phyloP scores from a whole-genome alignment of 495 filamentous ascomycete genomes.

The Extremus antarcticus region DNA sequence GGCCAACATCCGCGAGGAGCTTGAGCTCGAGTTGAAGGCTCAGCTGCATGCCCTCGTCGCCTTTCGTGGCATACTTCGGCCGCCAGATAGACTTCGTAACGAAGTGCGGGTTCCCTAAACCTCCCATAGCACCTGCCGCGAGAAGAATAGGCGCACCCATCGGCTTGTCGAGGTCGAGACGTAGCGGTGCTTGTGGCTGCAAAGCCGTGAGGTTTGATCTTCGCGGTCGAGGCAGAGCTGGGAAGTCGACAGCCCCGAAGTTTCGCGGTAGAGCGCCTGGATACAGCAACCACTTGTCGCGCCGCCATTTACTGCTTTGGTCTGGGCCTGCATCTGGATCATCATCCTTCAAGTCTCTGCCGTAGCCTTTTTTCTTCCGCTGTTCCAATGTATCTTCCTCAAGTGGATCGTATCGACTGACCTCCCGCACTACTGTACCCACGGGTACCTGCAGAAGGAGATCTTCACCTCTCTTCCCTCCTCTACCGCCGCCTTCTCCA shows the following conservation, averaged over 20 bases:
- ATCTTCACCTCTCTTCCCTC: constrained; percentile 76
- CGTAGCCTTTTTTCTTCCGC: constrained; percentile 25
- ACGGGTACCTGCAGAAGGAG: constrained; percentile 82
- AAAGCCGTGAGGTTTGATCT: constrained; percentile 45
- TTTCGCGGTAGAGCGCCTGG: constrained; percentile 52
- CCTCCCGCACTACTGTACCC: constrained; percentile 78
- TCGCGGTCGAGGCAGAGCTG: constrained; percentile 42
- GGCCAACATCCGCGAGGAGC: constrained; percentile 83
- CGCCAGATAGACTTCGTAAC: constrained; percentile 53
- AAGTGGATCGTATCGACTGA: constrained; percentile 65
- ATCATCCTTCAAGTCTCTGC: constrained; percentile 26
- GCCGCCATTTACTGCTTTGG: constrained; percentile 26
- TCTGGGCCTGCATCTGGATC: constrained; percentile 29
- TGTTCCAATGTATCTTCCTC: constrained; percentile 45
- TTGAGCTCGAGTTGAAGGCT: constrained; percentile 86
- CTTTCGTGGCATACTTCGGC: constrained; percentile 81
- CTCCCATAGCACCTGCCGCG: constrained; percentile 79
- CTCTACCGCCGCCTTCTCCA: constrained; percentile 71
- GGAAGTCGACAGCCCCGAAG: constrained; percentile 51
- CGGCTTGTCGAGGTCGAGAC: constrained; percentile 68
- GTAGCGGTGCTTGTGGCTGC: constrained; percentile 60
- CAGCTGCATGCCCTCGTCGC: constrained; percentile 65
- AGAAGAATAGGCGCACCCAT: constrained; percentile 80
- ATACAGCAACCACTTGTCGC: constrained; percentile 78
- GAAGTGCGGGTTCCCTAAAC: constrained; percentile 90